Evolutionary conservation across 1,139 yeast genomes (phyloP).

Genomic region (Suhomyces ambrosiae): DNA sequence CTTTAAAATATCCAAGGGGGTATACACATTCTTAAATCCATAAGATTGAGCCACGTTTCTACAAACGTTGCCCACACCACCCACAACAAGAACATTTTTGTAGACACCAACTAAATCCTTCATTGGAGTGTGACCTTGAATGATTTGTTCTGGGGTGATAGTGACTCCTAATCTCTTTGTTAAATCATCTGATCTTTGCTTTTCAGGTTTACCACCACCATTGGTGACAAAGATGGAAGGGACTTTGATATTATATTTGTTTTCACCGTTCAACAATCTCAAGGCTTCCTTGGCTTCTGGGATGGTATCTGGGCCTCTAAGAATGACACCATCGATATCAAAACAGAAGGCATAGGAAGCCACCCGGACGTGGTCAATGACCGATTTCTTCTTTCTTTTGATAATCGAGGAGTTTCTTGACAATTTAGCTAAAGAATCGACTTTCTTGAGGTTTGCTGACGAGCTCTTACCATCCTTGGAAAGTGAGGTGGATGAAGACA

Average conservation of each 20-base stretch:
- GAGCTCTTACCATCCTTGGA: slow-evolving; percentile 30
- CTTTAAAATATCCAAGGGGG: slow-evolving; percentile 77
- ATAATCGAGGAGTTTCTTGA: slow-evolving; percentile 56
- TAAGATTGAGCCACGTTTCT: slow-evolving; percentile 75
- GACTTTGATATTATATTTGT: slow-evolving; percentile 76
- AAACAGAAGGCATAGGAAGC: slow-evolving; percentile 87
- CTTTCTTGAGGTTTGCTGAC: slow-evolving; percentile 49
- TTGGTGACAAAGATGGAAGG: slow-evolving; percentile 86
- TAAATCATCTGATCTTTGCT: slow-evolving; percentile 68
- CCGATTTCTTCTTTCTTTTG: slow-evolving; percentile 50
- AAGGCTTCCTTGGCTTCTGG: slow-evolving; percentile 77
- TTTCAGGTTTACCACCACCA: slow-evolving; percentile 86
- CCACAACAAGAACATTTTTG: slow-evolving; percentile 76
- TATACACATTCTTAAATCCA: slow-evolving; percentile 74
- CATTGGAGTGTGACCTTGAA: slow-evolving; percentile 92
- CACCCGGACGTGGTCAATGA: slow-evolving; percentile 67
- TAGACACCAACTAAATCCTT: slow-evolving; percentile 67
- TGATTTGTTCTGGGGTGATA: slow-evolving; percentile 73
- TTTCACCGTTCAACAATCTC: slow-evolving; percentile 69
- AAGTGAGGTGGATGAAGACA: slow-evolving; percentile 43
- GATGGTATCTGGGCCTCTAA: slow-evolving; percentile 77
- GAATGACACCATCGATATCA: slow-evolving; percentile 83
- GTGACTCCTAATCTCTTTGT: slow-evolving; percentile 58
- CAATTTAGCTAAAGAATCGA: slow-evolving; percentile 51
- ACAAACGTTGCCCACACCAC: slow-evolving; percentile 84